Evolutionary conservation across 768 basidiomycete species (phyloP).

Genomic region (Psilocybe cubensis): DNA sequence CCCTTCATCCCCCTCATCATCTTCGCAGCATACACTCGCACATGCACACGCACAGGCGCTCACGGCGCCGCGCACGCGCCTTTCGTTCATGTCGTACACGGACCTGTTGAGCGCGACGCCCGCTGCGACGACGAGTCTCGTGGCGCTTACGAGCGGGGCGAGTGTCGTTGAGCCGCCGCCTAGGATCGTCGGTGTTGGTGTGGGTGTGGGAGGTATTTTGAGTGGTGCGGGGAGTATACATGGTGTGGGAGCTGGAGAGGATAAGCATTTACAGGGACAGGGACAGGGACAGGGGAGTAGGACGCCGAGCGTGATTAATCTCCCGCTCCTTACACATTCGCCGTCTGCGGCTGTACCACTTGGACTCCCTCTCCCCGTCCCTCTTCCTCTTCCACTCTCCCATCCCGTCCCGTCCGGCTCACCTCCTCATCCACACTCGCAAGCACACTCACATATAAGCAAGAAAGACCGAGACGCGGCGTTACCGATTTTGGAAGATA

Average conservation of each 20-base stretch:
- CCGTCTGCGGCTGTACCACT: neutral
- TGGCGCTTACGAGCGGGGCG: constrained; percentile 69
- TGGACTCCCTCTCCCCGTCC: neutral
- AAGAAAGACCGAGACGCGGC: no score
- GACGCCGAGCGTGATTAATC: constrained; percentile 29
- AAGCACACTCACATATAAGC: no score
- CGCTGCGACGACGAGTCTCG: constrained; percentile 68
- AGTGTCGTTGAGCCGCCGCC: constrained; percentile 65
- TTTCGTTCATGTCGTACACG: constrained; percentile 89
- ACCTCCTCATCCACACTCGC: no score
- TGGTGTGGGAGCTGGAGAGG: constrained; percentile 25
- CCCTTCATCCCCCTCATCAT: constrained; percentile 3
- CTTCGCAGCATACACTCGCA: constrained; percentile 28
- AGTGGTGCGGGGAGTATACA: neutral
- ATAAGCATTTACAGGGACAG: constrained; percentile 38
- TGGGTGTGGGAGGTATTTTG: constrained; percentile 26
- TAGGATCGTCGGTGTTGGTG: constrained; percentile 68
- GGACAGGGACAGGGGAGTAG: constrained; percentile 22
- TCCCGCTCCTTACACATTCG: no score
- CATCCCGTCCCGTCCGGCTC: neutral
- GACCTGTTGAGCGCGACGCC: constrained; percentile 85
- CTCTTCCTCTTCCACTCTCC: neutral
- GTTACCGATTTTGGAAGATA: no score
- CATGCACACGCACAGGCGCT: constrained; percentile 38
- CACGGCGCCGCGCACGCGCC: constrained; percentile 57